Conservation (phyloP, 1,284 basidiomycete genomes). For the Cryptococcus jaspeensis region DNA sequence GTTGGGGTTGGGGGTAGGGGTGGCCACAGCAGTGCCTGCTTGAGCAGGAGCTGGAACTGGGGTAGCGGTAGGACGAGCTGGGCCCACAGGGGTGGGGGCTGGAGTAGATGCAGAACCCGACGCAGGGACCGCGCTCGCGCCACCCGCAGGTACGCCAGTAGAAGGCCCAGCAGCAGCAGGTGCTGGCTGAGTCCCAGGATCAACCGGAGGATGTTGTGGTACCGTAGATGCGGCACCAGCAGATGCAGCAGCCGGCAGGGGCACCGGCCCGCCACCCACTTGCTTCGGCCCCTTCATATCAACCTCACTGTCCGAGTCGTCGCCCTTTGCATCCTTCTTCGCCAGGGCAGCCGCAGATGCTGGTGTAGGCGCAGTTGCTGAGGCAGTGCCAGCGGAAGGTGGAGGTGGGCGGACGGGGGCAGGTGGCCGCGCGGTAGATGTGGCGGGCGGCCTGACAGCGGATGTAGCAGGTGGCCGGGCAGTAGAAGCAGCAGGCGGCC, state of each 20-base stretch:
- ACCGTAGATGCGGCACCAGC: not conserved
- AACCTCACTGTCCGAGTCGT: constrained; percentile 31
- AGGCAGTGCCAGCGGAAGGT: not conserved
- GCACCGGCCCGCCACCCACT: constrained; percentile 36
- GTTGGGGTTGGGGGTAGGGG: not conserved
- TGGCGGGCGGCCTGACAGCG: too few species aligned
- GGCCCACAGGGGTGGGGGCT: not conserved
- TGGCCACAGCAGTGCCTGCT: not conserved
- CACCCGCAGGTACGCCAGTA: too few species aligned
- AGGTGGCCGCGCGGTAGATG: too few species aligned
- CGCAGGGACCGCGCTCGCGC: too few species aligned
- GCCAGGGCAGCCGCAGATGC: not conserved
- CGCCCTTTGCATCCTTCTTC: constrained; percentile 8
- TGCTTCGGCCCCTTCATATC: constrained; percentile 40
- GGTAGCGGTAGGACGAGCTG: not conserved
- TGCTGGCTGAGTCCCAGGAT: not conserved
- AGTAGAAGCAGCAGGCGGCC: not conserved
- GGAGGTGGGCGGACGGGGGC: not conserved
- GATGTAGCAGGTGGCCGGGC: not conserved
- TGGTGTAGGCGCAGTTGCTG: constrained; percentile 1
- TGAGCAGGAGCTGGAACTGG: not conserved
- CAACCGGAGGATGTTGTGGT: not conserved
- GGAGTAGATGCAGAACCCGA: not conserved
- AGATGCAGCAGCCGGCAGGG: not conserved
- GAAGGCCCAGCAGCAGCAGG: not conserved